Conservation (phyloP, 1,139 yeast species). For the Kodamaea plutei region DNA sequence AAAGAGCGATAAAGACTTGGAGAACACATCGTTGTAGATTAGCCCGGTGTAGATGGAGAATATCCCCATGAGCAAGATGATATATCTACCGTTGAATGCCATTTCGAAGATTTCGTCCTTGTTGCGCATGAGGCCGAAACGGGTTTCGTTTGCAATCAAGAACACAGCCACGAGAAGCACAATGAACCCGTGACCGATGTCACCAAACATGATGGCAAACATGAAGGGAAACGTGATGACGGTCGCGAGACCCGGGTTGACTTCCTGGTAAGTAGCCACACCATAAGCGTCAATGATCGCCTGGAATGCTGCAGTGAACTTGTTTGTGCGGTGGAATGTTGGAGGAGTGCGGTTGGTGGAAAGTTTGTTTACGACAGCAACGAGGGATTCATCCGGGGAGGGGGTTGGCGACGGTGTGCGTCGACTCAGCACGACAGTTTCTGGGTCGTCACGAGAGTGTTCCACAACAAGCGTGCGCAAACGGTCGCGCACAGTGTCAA, state of each 20-base stretch:
- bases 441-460: neutral
- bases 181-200: slow-evolving; percentile 90
- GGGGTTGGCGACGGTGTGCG: neutral
- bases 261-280: slow-evolving; percentile 88
- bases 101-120: slow-evolving; percentile 94
- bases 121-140: slow-evolving; percentile 58
- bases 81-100: slow-evolving; percentile 93
- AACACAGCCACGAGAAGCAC: slow-evolving; percentile 67
- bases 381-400: slow-evolving; percentile 28
- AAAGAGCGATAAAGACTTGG: slow-evolving; percentile 83
- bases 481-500: slow-evolving; percentile 15
- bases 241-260: slow-evolving; percentile 93
- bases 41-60: slow-evolving; percentile 94
- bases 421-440: neutral
- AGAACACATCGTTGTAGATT: slow-evolving; percentile 87
- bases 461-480: slow-evolving; percentile 9
- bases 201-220: slow-evolving; percentile 99
- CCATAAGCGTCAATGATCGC: slow-evolving; percentile 94
- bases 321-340: slow-evolving; percentile 86
- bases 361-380: slow-evolving; percentile 70
- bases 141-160: slow-evolving; percentile 65
- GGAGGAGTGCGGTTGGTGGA: slow-evolving; percentile 87
- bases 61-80: slow-evolving; percentile 82
- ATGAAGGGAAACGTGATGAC: slow-evolving; percentile 95
- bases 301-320: slow-evolving; percentile 90